phyloP scores from a whole-genome alignment of 2,329 filamentous ascomycete genomes.

The Cytospora piceicola region DNA sequence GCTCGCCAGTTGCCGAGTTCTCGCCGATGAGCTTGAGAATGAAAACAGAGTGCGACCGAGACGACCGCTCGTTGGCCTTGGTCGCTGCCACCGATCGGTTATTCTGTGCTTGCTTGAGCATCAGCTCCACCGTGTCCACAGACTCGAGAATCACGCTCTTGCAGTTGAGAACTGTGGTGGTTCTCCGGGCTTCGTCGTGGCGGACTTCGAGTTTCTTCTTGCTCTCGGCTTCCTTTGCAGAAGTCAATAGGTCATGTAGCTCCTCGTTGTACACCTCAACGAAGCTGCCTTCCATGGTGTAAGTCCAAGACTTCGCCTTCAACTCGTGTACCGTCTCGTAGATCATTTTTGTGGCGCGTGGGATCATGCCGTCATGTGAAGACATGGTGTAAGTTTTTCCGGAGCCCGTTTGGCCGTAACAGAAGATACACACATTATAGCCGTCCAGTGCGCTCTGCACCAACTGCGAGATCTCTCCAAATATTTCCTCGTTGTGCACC shows the following conservation, averaged over 20 bases:
- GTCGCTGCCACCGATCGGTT: slow-evolving; percentile 94
- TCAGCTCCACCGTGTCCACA: slow-evolving; percentile 76
- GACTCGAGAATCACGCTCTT: slow-evolving; percentile 78
- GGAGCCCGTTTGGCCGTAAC: slow-evolving; percentile 95
- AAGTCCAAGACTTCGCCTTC: slow-evolving; percentile 90
- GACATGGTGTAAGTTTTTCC: slow-evolving; percentile 99
- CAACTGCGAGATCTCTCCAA: slow-evolving; percentile 94
- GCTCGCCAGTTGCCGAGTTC: slow-evolving; percentile 78
- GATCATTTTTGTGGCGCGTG: slow-evolving; percentile 88
- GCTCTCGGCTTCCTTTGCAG: slow-evolving; percentile 66
- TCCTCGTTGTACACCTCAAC: slow-evolving; percentile 99
- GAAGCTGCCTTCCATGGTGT: slow-evolving; percentile 93
- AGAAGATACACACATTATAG: slow-evolving; percentile 99
- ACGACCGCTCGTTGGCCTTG: slow-evolving; percentile 95
- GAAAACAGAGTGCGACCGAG: slow-evolving; percentile 93
- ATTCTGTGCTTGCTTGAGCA: slow-evolving; percentile 77
- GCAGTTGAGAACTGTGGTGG: slow-evolving; percentile 81
- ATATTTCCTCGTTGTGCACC: slow-evolving; percentile 82
- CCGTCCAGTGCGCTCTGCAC: slow-evolving; percentile 96
- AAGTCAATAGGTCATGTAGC: slow-evolving; percentile 80
- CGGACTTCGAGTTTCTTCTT: slow-evolving; percentile 88
- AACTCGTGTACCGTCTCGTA: slow-evolving; percentile 84
- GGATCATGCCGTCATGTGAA: slow-evolving; percentile 89
- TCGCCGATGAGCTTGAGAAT: slow-evolving; percentile 78
- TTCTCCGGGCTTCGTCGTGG: slow-evolving; percentile 80